Conservation (phyloP, 2,329 filamentous ascomycete genomes). For the Gremmenia infestans region DNA sequence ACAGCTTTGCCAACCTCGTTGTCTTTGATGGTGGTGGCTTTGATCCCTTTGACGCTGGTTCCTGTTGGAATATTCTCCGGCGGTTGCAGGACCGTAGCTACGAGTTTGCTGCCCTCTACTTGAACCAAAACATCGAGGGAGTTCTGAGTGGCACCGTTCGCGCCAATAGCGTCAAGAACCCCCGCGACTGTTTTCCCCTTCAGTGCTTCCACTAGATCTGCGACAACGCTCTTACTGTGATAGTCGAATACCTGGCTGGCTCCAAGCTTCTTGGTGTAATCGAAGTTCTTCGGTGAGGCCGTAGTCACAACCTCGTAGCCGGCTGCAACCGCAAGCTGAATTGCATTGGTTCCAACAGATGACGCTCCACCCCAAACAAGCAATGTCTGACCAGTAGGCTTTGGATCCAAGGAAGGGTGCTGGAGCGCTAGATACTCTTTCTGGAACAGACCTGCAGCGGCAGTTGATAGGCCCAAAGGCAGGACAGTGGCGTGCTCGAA, state of each 20-base stretch:
- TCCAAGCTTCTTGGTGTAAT: slow-evolving; percentile 35
- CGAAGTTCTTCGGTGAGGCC: slow-evolving; percentile 30
- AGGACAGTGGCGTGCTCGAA: slow-evolving; percentile 28
- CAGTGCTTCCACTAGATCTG: slow-evolving; percentile 10
- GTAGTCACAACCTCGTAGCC: slow-evolving; percentile 39
- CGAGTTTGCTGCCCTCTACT: slow-evolving; percentile 24
- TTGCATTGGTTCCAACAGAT: slow-evolving; percentile 29
- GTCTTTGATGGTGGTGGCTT: slow-evolving; percentile 16
- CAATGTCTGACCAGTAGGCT: slow-evolving; percentile 22
- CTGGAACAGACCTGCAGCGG: slow-evolving; percentile 17
- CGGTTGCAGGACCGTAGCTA: slow-evolving; percentile 17
- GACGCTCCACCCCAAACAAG: slow-evolving; percentile 30
- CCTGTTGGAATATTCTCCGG: not conserved
- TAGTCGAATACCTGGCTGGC: slow-evolving; percentile 40
- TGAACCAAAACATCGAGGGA: slow-evolving; percentile 23
- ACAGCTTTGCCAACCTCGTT: slow-evolving; percentile 21
- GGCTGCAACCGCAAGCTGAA: slow-evolving; percentile 39
- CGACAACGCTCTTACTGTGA: slow-evolving; percentile 5
- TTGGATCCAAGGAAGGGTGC: not conserved
- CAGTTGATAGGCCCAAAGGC: slow-evolving; percentile 29
- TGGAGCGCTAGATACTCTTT: slow-evolving; percentile 7
- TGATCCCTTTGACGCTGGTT: not conserved
- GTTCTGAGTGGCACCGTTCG: slow-evolving; percentile 13
- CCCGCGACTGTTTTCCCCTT: slow-evolving; percentile 28
- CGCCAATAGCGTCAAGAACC: slow-evolving; percentile 24